Evolutionary conservation across 2,329 filamentous ascomycete genomes (phyloP), one percentile per base, ranked within the genome.

Genomic region (Ophiostoma quercus): DNA sequence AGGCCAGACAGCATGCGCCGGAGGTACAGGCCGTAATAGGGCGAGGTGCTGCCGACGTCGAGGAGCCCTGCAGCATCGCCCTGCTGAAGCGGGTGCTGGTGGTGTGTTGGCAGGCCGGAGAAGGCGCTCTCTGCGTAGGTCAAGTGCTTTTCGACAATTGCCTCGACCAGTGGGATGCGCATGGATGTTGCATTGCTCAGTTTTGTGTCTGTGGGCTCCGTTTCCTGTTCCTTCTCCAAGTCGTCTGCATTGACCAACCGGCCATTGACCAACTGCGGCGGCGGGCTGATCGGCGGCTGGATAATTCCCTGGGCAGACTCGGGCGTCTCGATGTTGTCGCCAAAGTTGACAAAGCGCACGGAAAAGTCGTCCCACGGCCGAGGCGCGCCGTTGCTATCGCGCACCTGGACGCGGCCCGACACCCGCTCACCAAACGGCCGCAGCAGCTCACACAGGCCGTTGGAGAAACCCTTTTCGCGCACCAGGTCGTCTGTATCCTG

Each of bases 351-450:
- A 78, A 99, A 97, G 69, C 92, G 90, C 71, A 99, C 85, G 0
- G 92, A 90, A 79, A 93, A 99, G 78, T 98, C 93, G 69, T 97
- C 94, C 82, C 91, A 94, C 54, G 87, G 86, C 76, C 88, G 88
- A 77, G 92, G 94, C 62, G 90, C 87, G 9, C 95, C 94, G 74
- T 92, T 88, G 77, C 94, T 97, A 79, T 99, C 95, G 75, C 95
- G 84, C 69, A 98, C 90, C 3, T 91, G 91, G 68, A 99, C 90
- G 76, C 95, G 96, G 39, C 95, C 95, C 67, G 90, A 87, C 0
- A 98, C 85, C 19, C 85, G 87, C 79, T 99, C 95, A 39, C 95
- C 95, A 80, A 96, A 99, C 0, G 95, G 94, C 67, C 94, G 85
- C 70, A 99, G 81, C 32, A 99, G 82, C 78, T 96, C 91, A 82